These are phyloP conservation scores for Vinca minor DNA, from an alignment of 257 asterid genomes.

Conservation along the genomic window DNA sequence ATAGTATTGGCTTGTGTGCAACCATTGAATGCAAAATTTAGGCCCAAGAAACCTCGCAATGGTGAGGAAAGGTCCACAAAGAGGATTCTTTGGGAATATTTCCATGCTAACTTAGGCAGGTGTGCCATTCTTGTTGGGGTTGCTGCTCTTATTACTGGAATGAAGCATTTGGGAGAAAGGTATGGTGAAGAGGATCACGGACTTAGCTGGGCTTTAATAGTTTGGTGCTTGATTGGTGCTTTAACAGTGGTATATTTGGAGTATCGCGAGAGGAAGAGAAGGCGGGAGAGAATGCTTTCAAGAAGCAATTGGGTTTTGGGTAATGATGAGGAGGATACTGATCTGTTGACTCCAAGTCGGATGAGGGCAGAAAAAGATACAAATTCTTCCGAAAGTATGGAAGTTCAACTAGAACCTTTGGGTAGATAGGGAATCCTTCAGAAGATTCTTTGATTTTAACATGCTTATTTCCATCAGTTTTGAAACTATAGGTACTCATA, in stretches of 20 bases:
- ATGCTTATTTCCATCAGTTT: background rate
- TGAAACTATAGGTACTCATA: conserved; percentile 2
- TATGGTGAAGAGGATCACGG: conserved; percentile 69
- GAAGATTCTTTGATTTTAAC: conserved; percentile 9
- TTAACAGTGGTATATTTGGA: conserved; percentile 57
- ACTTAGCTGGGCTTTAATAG: conserved; percentile 70
- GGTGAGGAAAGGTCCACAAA: conserved; percentile 45
- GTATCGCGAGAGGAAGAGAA: conserved; percentile 46
- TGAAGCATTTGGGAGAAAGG: conserved; percentile 86
- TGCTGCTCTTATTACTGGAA: conserved; percentile 75
- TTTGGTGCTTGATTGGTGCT: conserved; percentile 71
- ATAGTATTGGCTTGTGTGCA: conserved; percentile 64
- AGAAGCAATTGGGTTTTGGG: conserved; percentile 87
- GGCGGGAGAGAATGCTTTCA: conserved; percentile 39
- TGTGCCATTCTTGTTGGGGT: conserved; percentile 64
- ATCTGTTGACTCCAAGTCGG: conserved; percentile 52
- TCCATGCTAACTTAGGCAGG: conserved; percentile 64
- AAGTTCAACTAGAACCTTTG: conserved; percentile 84
- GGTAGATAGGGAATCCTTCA: conserved; percentile 38
- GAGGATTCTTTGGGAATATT: conserved; percentile 67
- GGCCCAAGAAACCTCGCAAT: conserved; percentile 63
- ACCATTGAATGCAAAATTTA: conserved; percentile 71
- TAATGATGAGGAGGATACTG: conserved; percentile 55
- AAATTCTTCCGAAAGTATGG: conserved; percentile 57
- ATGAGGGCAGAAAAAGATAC: conserved; percentile 37